Evolutionary conservation across 768 basidiomycete species (phyloP), one percentile per base, ranked within the genome.

Genomic region (Leccinum disarticulatum): DNA sequence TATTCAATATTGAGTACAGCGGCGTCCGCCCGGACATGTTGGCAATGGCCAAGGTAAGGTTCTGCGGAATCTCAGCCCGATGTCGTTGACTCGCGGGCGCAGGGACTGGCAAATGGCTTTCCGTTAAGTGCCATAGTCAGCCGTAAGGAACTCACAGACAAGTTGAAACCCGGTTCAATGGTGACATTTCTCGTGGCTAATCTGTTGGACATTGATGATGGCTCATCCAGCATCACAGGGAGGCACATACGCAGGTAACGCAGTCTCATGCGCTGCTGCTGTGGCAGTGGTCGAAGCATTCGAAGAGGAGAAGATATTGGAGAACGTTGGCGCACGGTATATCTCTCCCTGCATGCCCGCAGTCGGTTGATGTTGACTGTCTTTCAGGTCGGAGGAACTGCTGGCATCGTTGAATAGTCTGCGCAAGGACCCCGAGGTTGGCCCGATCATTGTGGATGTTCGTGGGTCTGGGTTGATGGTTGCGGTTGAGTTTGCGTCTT

Each of bases 21-120:
- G 87, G 87, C 2, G 88, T 97, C 57, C 80, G 81, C 61, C 95
- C 96, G 2, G 96, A 98, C 68, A 87, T 98, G 54, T 76, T 98
- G 77, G 75, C 90, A 56, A 87, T 92, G 62, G 96, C 96, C 31
- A 98, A 98, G 81, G 91, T 85, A 55, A 25, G 70, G 31, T 1
- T 14, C n/a, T 13, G 14, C 17, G 27, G 10, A 53, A 25, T 52
- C 14, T 14, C 38, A 15, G 22, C 19, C 52, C 52, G 30, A 38
- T 35, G 11, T 57, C 15, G 43, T 55, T 63, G 49, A 73, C 54
- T 17, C 56, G 19, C 38, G 19, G 31, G 11, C 15, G 31, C 59
- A 88, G 86, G 92, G 92, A 10, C 75, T 95, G 6, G 92, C 91
- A 41, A 93, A 95, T 72, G 95, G 95, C 3, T 96, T 97, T 83